Percentiles rank a stretch among this genome's conserved stretches.
phyloP scores from a whole-genome alignment of 306 rosid species.

The Hippophae tibetana region DNA sequence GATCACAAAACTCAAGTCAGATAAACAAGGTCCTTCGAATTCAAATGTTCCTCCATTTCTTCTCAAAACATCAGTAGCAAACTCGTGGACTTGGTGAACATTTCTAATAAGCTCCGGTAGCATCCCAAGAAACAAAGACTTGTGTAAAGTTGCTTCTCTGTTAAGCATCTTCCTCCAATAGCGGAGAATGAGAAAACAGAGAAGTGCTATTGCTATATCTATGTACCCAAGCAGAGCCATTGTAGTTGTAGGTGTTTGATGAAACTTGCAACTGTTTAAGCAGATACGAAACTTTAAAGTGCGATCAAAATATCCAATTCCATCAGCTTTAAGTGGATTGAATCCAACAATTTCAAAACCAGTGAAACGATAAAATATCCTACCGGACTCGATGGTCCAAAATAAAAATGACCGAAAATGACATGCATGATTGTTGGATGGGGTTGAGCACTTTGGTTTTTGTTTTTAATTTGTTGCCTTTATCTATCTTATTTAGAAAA shows the following conservation, averaged over 20 bases:
- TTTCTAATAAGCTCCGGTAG: conserved; percentile 2
- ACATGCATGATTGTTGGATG: no score
- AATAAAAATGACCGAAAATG: no score
- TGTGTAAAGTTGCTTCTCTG: neutral
- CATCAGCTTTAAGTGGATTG: no score
- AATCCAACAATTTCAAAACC: no score
- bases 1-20: neutral
- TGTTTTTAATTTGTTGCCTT: no score
- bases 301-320: no score
- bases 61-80: neutral
- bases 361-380: no score
- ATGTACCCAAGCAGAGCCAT: conserved; percentile 1
- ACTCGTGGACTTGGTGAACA: conserved; percentile 14
- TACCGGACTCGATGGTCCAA: no score
- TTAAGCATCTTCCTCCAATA: neutral
- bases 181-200: conserved; percentile 1
- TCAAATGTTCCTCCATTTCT: conserved; percentile 15
- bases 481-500: no score
- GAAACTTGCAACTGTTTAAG: no score
- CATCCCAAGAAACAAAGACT: conserved; percentile 17
- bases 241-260: neutral
- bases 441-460: no score
- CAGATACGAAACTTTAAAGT: no score
- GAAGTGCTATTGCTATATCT: neutral
- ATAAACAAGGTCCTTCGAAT: conserved; percentile 28